Conservation (phyloP, 2,329 filamentous ascomycete genomes). For the Colletotrichum gloeosporioides region DNA sequence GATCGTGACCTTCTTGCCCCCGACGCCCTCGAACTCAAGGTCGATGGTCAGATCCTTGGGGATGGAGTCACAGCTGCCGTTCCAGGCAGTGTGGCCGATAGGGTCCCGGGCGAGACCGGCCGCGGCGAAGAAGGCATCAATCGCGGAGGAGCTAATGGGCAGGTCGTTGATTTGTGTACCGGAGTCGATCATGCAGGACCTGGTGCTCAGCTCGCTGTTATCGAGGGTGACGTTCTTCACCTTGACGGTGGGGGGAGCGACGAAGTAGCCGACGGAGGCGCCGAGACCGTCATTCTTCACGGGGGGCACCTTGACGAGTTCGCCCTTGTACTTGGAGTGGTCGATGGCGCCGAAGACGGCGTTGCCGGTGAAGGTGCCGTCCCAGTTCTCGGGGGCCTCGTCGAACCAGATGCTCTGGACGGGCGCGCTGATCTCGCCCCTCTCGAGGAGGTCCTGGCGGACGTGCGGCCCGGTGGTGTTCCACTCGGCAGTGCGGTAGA, state of each 20-base stretch:
- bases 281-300: conserved; percentile 8
- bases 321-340: not conserved
- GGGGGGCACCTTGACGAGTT: not conserved
- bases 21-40: conserved; percentile 11
- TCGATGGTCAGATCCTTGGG: conserved; percentile 1
- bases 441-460: conserved; percentile 11
- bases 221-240: conserved; percentile 2
- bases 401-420: conserved; percentile 18
- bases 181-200: not conserved
- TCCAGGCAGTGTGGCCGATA: not conserved
- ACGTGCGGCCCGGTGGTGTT: conserved; percentile 13
- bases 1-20: not conserved
- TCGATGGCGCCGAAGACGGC: conserved; percentile 11
- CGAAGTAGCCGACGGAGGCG: conserved; percentile 4
- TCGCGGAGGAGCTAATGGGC: not conserved
- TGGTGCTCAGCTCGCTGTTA: not conserved
- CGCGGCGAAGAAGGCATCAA: not conserved
- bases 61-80: conserved; percentile 5
- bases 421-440: conserved; percentile 4
- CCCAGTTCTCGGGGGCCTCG: conserved; percentile 1
- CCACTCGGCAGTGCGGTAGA: conserved; percentile 9
- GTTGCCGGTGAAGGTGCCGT: conserved; percentile 12
- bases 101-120: not conserved
- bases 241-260: not conserved
- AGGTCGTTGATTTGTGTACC: conserved; percentile 8